Evolutionary conservation across 352 stramenopile species (phyloP).

Genomic region (Globisporangium uncinulatum): DNA sequence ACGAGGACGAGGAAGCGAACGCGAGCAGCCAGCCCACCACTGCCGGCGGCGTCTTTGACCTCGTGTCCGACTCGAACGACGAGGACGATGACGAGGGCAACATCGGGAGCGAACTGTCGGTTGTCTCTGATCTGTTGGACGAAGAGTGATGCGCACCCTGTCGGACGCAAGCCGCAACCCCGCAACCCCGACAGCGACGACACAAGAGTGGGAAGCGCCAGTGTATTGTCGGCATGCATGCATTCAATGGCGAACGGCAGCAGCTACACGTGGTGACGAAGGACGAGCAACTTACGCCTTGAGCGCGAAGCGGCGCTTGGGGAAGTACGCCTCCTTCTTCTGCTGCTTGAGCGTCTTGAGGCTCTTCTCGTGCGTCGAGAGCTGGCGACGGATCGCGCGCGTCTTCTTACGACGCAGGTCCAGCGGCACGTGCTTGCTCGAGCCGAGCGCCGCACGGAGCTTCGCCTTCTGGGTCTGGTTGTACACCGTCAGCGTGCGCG

Average conservation of each 20-base stretch:
- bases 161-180: background rate
- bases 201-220: constrained; percentile 44
- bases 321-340: constrained; percentile 97
- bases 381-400: constrained; percentile 94
- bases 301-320: constrained; percentile 95
- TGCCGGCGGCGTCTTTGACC: constrained; percentile 28
- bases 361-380: constrained; percentile 94
- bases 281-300: constrained; percentile 90
- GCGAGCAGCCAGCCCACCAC: constrained; percentile 3
- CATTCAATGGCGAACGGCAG: constrained; percentile 8
- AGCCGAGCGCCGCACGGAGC: constrained; percentile 91
- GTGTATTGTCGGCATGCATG: constrained; percentile 55
- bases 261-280: background rate
- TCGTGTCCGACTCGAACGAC: constrained; percentile 55
- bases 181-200: background rate
- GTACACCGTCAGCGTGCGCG: constrained; percentile 98
- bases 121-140: constrained; percentile 10
- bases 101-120: background rate
- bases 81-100: constrained; percentile 6
- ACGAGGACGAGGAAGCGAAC: constrained; percentile 11
- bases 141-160: constrained; percentile 7
- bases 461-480: constrained; percentile 99
- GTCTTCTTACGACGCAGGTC: constrained; percentile 99
- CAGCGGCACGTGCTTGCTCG: constrained; percentile 97
- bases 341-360: constrained; percentile 92